These are phyloP conservation scores for Cyclotella sp. DNA, from an alignment of 108 stramenopile species.

Conservation along the genomic window DNA sequence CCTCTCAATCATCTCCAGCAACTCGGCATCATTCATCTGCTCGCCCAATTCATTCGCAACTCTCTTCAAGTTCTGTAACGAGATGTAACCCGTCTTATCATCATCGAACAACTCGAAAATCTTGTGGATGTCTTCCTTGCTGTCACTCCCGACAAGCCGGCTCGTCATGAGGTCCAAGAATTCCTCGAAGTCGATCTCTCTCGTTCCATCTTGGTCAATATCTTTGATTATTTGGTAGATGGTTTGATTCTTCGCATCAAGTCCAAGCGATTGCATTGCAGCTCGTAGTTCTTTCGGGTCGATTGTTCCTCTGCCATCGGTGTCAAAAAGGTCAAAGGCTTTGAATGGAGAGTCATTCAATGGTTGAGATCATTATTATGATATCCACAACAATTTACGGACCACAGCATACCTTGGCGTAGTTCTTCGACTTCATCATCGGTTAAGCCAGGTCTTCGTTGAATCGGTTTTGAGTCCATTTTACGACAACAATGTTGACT, in stretches of 20 bases:
- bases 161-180: constrained; percentile 96
- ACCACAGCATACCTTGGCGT: constrained; percentile 11
- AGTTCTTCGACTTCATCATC: constrained; percentile 56
- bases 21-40: constrained; percentile 96
- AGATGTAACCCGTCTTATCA: constrained; percentile 95
- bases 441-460: constrained; percentile 32
- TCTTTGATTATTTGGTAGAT: constrained; percentile 88
- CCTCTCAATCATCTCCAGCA: constrained; percentile 98
- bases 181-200: constrained; percentile 71
- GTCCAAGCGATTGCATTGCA: constrained; percentile 93
- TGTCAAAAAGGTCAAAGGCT: constrained; percentile 59
- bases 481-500: too few species aligned
- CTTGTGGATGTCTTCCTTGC: constrained; percentile 66
- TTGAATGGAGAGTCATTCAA: not conserved
- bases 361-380: not conserved
- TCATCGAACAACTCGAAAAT: constrained; percentile 99
- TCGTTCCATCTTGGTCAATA: constrained; percentile 78
- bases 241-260: constrained; percentile 92
- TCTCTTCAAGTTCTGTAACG: constrained; percentile 91
- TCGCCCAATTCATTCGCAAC: constrained; percentile 98
- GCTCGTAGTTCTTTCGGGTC: constrained; percentile 94
- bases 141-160: constrained; percentile 51
- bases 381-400: not conserved
- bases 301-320: constrained; percentile 76
- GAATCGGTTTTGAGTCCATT: too few species aligned